phyloP scores from a whole-genome alignment of 768 basidiomycete species.

The Rhodosporidiobolus sp. region DNA sequence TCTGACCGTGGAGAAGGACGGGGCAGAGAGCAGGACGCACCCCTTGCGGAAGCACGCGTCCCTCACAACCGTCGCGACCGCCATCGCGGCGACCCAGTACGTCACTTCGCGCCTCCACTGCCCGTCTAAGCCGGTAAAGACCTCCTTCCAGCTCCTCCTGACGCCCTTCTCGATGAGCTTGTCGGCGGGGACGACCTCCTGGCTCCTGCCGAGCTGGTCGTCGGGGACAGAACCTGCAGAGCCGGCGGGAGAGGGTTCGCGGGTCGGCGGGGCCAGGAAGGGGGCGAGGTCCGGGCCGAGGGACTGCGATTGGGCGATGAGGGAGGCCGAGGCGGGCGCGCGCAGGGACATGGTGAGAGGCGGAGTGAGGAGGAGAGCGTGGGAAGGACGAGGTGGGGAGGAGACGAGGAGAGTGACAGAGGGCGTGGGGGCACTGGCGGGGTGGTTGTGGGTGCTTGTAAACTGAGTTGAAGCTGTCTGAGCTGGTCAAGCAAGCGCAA shows the following conservation, averaged over 20 bases:
- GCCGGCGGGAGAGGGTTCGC: too few relatives aligned
- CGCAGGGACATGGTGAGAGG: neutral
- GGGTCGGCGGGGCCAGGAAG: neutral
- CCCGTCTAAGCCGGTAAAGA: neutral
- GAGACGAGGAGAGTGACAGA: neutral
- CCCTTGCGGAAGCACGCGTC: conserved; percentile 14
- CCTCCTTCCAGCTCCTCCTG: conserved; percentile 9
- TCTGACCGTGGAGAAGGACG: too few relatives aligned
- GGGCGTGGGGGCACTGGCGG: too few relatives aligned
- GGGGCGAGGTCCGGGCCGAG: conserved; percentile 18
- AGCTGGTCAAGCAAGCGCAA: too few relatives aligned
- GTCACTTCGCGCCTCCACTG: conserved; percentile 9
- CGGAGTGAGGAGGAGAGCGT: neutral
- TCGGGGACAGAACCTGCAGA: neutral
- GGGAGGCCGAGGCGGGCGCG: neutral
- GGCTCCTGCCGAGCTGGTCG: too few relatives aligned
- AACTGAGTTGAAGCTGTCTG: too few relatives aligned
- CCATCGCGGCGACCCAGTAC: conserved; percentile 3
- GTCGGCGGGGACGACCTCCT: conserved; percentile 1
- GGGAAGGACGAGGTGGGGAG: neutral
- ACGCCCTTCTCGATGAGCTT: conserved; percentile 4
- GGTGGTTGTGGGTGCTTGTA: too few relatives aligned
- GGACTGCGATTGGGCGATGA: neutral
- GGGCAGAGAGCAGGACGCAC: neutral
- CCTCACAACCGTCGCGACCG: conserved; percentile 15